Evolutionary conservation across 1,284 basidiomycete species (phyloP).

Genomic region (Fomitopsis pinicola): DNA sequence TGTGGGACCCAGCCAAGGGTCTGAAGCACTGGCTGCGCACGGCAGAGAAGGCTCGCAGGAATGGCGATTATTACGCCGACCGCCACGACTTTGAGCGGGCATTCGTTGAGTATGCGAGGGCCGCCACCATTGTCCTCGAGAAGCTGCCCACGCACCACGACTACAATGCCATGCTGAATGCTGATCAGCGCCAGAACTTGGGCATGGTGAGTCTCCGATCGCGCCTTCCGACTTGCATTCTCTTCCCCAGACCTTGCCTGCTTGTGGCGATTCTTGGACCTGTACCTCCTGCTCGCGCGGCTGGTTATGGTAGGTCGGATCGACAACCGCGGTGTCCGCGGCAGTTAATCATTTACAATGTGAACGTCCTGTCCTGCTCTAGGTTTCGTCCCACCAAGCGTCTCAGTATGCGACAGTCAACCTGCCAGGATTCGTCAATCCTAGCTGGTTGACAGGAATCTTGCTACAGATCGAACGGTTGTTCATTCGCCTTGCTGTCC

Average conservation of each 20-base stretch:
- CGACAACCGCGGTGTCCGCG: neutral
- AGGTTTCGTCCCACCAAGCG: neutral
- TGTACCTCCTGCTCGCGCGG: neutral
- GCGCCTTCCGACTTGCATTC: neutral
- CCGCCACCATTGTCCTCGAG: constrained; percentile 62
- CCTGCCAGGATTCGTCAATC: neutral
- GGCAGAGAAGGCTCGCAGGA: constrained; percentile 49
- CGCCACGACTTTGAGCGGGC: constrained; percentile 51
- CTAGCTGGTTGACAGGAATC: neutral
- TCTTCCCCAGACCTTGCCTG: neutral
- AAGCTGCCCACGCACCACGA: constrained; percentile 54
- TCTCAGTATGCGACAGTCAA: neutral
- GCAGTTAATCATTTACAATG: too few relatives aligned
- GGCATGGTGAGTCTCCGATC: constrained; percentile 43
- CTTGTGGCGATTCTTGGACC: neutral
- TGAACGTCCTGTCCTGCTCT: neutral
- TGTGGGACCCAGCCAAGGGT: constrained; percentile 44
- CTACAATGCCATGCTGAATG: constrained; percentile 40
- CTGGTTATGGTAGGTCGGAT: neutral
- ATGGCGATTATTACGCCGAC: constrained; percentile 36
- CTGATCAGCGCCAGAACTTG: constrained; percentile 48
- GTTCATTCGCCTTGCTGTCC: neutral
- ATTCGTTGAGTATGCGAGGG: constrained; percentile 55
- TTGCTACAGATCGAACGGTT: neutral
- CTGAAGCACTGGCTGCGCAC: constrained; percentile 53